Conservation (phyloP, 108 stramenopile genomes). For the Discostella pseudostelligera region DNA sequence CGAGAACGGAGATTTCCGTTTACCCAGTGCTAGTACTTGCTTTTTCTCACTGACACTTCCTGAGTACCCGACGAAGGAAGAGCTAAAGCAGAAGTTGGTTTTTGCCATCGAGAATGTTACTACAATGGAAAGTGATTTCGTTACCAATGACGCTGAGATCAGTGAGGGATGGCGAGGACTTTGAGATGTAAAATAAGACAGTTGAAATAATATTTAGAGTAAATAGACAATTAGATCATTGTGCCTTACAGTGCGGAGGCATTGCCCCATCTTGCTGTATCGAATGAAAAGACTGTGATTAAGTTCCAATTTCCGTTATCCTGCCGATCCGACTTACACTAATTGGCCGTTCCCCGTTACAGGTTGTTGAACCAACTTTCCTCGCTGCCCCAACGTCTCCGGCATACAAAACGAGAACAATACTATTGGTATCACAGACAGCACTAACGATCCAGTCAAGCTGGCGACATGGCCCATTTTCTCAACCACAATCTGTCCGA, state of each 20-base stretch:
- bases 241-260: no score
- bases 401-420: conserved; percentile 74
- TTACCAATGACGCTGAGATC: conserved; percentile 85
- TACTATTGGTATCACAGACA: conserved; percentile 74
- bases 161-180: conserved; percentile 80
- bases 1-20: conserved; percentile 69
- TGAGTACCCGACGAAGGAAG: conserved; percentile 78
- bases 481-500: conserved; percentile 81
- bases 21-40: conserved; percentile 96
- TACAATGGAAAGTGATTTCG: conserved; percentile 97
- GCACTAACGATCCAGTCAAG: conserved; percentile 63
- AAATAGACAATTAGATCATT: no score
- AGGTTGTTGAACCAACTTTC: conserved; percentile 6
- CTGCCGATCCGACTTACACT: no score
- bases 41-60: conserved; percentile 96
- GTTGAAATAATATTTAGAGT: no score
- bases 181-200: conserved; percentile 8
- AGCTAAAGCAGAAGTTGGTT: conserved; percentile 80
- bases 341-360: background rate
- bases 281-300: background rate
- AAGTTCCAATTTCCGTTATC: background rate
- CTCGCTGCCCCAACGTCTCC: conserved; percentile 68
- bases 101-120: conserved; percentile 95
- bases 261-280: no score
- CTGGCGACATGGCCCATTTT: conserved; percentile 75